Evolutionary conservation across 1,139 yeast genomes (phyloP).

Genomic region (Pichia sp.): DNA sequence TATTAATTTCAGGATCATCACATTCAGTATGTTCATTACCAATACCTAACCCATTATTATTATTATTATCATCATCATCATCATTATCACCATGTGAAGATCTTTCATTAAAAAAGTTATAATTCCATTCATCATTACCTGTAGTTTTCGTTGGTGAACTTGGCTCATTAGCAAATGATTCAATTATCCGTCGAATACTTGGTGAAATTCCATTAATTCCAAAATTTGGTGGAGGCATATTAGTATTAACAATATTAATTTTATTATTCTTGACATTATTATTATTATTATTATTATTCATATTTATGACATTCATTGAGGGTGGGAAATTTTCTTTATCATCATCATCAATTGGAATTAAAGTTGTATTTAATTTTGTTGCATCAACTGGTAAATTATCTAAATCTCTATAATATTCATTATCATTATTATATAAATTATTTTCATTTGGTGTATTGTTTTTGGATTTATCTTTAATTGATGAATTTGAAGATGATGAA

Average conservation of each 20-base stretch:
- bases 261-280: background rate
- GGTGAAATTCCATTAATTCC: constrained; percentile 25
- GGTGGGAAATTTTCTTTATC: constrained; percentile 27
- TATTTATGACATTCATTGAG: background rate
- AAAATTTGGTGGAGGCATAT: background rate
- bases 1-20: constrained; percentile 24
- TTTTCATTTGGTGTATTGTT: constrained; percentile 18
- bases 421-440: background rate
- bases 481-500: constrained; percentile 3
- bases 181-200: constrained; percentile 28
- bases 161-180: constrained; percentile 25
- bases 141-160: constrained; percentile 25
- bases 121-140: constrained; percentile 26
- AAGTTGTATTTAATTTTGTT: constrained; percentile 30
- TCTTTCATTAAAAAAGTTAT: constrained; percentile 26
- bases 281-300: background rate
- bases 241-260: too few relatives aligned
- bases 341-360: constrained; percentile 31
- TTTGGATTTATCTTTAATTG: constrained; percentile 5
- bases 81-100: constrained; percentile 14
- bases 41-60: background rate
- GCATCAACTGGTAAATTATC: constrained; percentile 29
- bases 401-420: constrained; percentile 12
- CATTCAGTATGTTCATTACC: constrained; percentile 11
- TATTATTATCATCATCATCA: background rate